Evolutionary conservation across 176 grass and related monocot genomes (phyloP).

Genomic region (Ampelocalamus luodianensis): DNA sequence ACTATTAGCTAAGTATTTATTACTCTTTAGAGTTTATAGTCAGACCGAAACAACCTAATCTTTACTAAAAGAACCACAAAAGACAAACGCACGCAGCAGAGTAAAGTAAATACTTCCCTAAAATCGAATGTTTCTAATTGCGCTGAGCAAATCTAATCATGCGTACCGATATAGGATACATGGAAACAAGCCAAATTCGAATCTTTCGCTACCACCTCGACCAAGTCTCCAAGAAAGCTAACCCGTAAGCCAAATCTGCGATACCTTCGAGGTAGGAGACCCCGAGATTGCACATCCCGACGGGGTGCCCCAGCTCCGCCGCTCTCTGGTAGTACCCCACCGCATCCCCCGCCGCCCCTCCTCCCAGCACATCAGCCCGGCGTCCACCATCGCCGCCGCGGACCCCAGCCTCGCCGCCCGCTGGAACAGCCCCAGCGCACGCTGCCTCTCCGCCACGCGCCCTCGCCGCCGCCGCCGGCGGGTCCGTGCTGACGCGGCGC

Average conservation of each 20-base stretch:
- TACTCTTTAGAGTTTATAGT: constrained; percentile 3
- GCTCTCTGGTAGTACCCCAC: constrained; percentile 57
- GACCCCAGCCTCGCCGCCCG: constrained; percentile 63
- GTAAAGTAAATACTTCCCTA: background rate
- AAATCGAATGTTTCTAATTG: constrained; percentile 11
- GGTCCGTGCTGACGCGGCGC: constrained; percentile 53
- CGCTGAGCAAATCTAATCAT: background rate
- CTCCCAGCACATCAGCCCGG: constrained; percentile 75
- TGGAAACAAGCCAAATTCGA: constrained; percentile 9
- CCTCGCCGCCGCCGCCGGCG: background rate
- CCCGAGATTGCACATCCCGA: constrained; percentile 74
- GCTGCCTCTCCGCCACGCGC: constrained; percentile 22
- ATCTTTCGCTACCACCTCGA: constrained; percentile 19
- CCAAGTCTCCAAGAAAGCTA: constrained; percentile 20
- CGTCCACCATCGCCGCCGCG: constrained; percentile 74
- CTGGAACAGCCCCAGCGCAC: constrained; percentile 60
- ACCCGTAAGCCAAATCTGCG: background rate
- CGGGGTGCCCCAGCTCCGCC: constrained; percentile 60
- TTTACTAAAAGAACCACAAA: constrained; percentile 17
- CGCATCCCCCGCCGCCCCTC: constrained; percentile 55
- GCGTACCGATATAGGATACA: background rate
- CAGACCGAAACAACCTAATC: background rate
- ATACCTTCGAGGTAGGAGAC: constrained; percentile 76
- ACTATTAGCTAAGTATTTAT: background rate
- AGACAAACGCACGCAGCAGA: background rate